Percentiles rank a stretch among this genome's conserved stretches.
Evolutionary conservation across 495 filamentous ascomycete genomes (phyloP).

Genomic region (Penicillium macrosclerotiorum): DNA sequence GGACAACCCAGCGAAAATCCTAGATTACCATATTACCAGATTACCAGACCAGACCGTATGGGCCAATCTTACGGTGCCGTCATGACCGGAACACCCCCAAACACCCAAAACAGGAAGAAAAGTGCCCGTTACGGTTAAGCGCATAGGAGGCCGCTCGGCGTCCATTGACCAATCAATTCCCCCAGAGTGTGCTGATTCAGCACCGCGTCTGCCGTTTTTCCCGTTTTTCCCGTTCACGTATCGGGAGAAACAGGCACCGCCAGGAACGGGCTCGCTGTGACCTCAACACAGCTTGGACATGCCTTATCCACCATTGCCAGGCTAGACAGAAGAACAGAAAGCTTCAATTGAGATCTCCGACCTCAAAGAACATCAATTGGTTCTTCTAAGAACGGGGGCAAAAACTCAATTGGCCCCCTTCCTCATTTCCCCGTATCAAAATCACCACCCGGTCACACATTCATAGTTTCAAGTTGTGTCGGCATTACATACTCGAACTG

Average conservation of each 20-base stretch:
- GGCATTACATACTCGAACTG: too few relatives aligned
- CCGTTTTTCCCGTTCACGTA: constrained; percentile 11
- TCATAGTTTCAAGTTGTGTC: too few relatives aligned
- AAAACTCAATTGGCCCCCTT: constrained; percentile 1
- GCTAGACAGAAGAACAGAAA: neutral
- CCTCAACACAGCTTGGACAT: neutral
- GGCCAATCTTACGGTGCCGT: neutral
- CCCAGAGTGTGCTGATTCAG: constrained; percentile 13
- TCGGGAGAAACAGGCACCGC: neutral
- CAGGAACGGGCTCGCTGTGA: neutral
- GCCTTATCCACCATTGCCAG: neutral
- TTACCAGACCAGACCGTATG: too few relatives aligned
- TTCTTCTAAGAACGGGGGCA: too few relatives aligned
- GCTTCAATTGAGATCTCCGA: neutral
- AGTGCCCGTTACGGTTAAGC: constrained; percentile 9
- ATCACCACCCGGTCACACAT: too few relatives aligned
- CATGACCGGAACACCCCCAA: too few relatives aligned
- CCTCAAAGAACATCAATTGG: neutral
- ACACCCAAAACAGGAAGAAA: constrained; percentile 10
- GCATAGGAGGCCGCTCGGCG: neutral
- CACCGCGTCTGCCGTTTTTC: neutral
- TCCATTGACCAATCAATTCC: constrained; percentile 12
- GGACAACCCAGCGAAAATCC: too few relatives aligned
- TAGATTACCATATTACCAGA: too few relatives aligned
- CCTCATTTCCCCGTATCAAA: too few relatives aligned